Base-by-base conservation (phyloP, 2,329 filamentous ascomycete species). In the Ramichloridium luteum region DNA sequence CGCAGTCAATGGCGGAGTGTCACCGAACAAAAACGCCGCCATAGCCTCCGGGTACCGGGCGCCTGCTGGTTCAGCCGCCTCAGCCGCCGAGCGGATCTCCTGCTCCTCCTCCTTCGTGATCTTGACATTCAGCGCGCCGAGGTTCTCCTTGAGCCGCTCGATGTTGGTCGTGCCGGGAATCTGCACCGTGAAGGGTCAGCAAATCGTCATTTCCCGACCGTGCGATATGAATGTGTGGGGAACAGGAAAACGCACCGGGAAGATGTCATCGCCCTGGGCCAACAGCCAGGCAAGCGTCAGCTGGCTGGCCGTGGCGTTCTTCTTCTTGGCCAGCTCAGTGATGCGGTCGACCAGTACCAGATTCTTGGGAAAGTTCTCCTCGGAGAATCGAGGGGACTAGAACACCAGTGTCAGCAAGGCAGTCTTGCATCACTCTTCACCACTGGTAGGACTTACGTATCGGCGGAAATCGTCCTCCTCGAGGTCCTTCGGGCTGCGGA, bases 221-320 rank as follows among this genome's bases (percentile, higher is more conserved):
- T 16, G 28, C n/a, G n/a, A n/a, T n/a, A n/a, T n/a, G n/a, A n/a
- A n/a, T n/a, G n/a, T n/a, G n/a, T n/a, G n/a, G n/a, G n/a, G n/a
- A n/a, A n/a, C n/a, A 18, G 16, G 20, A 40, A 17, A 14, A 36
- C 42, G 28, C 14, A 70, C 79, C 0, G 76, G 70, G 44, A 74
- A 66, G 30, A 79, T 59, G 41, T 75, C 68, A 2, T 67, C 60
- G 10, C 51, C 51, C 44, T 78, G 72, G 3, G 65, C 65, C 40
- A 75, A 44, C 34, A 80, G 43, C 74, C 75, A 80, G 0, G 74
- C 74, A 16, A 80, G 57, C 1, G 70, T 67, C 17, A 81, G 48
- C 47, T 81, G 68, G 1, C 61, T 62, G 0, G 70, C 43, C 0
- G 74, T 74, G 27, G 59, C 62, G 3, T 58, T 62, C 53, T 79